Conservation (phyloP, 2,329 filamentous ascomycete species). For the Penicillium frequentans region DNA sequence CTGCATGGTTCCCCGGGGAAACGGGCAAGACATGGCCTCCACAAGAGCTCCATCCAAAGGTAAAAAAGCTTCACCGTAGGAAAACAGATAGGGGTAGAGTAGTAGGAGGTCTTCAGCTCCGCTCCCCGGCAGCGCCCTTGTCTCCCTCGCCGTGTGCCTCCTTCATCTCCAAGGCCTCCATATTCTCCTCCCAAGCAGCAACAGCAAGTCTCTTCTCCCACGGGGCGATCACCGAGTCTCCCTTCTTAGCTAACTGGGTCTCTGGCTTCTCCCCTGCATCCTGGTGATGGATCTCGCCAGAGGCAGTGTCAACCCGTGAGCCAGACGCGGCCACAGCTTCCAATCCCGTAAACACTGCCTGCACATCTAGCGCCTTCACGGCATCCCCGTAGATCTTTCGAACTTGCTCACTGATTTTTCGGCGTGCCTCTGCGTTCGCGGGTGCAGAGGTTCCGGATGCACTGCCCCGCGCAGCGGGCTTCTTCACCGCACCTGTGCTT, state of each 20-base stretch:
- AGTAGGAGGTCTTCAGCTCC: conserved; percentile 19
- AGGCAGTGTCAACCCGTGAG: conserved; percentile 31
- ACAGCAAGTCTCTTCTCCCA: conserved; percentile 36
- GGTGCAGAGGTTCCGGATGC: conserved; percentile 8
- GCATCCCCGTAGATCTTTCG: conserved; percentile 47
- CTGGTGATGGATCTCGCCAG: conserved; percentile 4
- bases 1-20: neutral
- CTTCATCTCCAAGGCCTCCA: conserved; percentile 38
- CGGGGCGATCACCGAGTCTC: conserved; percentile 27
- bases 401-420: conserved; percentile 37
- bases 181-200: conserved; percentile 40
- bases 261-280: conserved; percentile 29
- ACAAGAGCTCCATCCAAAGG: neutral
- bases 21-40: neutral
- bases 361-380: conserved; percentile 59
- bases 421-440: conserved; percentile 25
- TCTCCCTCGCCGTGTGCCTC: conserved; percentile 12
- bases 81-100: neutral
- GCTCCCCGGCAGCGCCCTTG: conserved; percentile 13
- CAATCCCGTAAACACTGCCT: conserved; percentile 59
- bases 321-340: conserved; percentile 32
- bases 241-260: conserved; percentile 26
- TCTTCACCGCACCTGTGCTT: conserved; percentile 26
- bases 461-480: conserved; percentile 19
- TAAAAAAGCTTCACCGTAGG: neutral